phyloP scores from a whole-genome alignment of 345 rosid genomes.

The Hirschfeldia incana region DNA sequence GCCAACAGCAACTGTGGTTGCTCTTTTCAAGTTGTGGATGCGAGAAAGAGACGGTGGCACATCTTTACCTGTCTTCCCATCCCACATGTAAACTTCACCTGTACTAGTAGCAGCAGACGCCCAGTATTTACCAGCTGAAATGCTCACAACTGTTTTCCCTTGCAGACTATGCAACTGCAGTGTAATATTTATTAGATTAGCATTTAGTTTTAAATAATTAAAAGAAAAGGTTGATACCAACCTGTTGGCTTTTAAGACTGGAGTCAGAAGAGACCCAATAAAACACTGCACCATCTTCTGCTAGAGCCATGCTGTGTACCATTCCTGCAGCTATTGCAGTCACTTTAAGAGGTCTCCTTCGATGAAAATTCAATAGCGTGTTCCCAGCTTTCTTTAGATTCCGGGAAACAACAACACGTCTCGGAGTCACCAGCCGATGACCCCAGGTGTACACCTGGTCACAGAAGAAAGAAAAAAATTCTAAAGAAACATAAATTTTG shows the following conservation, averaged over 20 bases:
- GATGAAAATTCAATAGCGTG: conserved; percentile 70
- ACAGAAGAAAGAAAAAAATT: conserved; percentile 31
- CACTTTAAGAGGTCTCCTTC: conserved; percentile 67
- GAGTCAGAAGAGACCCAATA: conserved; percentile 93
- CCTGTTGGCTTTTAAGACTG: conserved; percentile 91
- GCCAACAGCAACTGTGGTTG: conserved; percentile 86
- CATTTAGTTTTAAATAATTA: too few species aligned
- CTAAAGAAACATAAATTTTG: conserved; percentile 22
- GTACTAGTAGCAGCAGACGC: conserved; percentile 73
- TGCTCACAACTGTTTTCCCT: conserved; percentile 63
- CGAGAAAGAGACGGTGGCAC: conserved; percentile 64
- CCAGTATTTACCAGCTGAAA: conserved; percentile 97
- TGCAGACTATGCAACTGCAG: conserved; percentile 61
- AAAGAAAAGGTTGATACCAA: conserved; percentile 10
- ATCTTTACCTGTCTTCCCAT: conserved; percentile 67
- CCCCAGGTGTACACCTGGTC: conserved; percentile 93
- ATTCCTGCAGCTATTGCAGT: conserved; percentile 87
- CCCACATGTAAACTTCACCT: conserved; percentile 96
- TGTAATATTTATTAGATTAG: not conserved
- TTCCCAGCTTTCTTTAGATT: conserved; percentile 73
- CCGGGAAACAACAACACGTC: conserved; percentile 71
- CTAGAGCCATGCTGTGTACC: conserved; percentile 89
- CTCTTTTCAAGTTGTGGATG: conserved; percentile 79
- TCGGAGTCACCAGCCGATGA: conserved; percentile 92
- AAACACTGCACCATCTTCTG: conserved; percentile 90